Percentiles rank a stretch among this genome's conserved stretches.
Evolutionary conservation across 1,139 yeast species (phyloP).

Genomic region (Lodderomyces jiufengensis): DNA sequence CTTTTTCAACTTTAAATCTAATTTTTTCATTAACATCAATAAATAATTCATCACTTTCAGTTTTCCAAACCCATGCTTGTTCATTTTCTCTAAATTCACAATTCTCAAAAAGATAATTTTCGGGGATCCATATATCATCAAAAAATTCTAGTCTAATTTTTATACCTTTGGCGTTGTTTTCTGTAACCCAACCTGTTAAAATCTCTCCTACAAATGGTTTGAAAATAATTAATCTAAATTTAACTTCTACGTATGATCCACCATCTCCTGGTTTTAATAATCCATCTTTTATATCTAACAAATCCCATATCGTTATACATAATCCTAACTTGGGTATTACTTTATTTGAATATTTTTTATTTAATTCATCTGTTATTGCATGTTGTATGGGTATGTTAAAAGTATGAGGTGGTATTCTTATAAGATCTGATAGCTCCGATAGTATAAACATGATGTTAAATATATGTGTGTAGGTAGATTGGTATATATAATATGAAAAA

Average conservation of each 20-base stretch:
- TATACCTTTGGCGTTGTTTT: conserved; percentile 83
- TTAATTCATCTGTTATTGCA: conserved; percentile 76
- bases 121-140: conserved; percentile 88
- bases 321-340: conserved; percentile 81
- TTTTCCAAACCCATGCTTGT: conserved; percentile 93
- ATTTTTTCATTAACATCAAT: conserved; percentile 89
- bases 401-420: conserved; percentile 83
- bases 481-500: too few relatives aligned
- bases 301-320: conserved; percentile 80
- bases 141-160: conserved; percentile 82
- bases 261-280: conserved; percentile 95
- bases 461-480: too few relatives aligned
- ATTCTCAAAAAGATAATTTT: conserved; percentile 73
- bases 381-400: conserved; percentile 68
- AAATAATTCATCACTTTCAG: conserved; percentile 67
- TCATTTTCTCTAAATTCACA: conserved; percentile 69
- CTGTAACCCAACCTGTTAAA: conserved; percentile 89
- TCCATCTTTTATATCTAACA: conserved; percentile 79
- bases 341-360: conserved; percentile 80
- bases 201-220: conserved; percentile 94
- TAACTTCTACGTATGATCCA: conserved; percentile 72
- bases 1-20: conserved; percentile 87
- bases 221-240: conserved; percentile 75
- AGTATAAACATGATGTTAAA: conserved; percentile 67
- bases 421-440: conserved; percentile 73